These are phyloP conservation scores for Scenedesmus sp. DNA, from an alignment of 163 green algal genomes.

Conservation along the genomic window DNA sequence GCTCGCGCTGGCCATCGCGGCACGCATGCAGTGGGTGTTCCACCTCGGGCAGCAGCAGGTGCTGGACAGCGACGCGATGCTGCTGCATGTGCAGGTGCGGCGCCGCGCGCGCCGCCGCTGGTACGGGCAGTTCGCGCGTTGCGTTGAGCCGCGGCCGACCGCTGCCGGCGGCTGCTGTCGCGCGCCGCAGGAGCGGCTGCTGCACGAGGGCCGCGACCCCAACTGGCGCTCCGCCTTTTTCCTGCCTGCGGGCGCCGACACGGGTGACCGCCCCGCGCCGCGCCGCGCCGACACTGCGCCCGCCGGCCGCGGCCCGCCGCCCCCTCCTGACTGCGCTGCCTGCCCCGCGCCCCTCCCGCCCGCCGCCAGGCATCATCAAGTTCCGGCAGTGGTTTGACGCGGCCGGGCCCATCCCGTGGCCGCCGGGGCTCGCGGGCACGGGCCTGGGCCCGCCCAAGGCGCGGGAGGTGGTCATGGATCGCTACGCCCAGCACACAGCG, in stretches of 20 bases:
- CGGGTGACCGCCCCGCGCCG: constrained; percentile 10
- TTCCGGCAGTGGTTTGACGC: constrained; percentile 29
- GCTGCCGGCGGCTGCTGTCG: not conserved
- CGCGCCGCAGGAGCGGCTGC: constrained; percentile 31
- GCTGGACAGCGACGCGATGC: constrained; percentile 41
- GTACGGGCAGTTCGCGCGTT: no score
- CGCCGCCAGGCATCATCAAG: constrained; percentile 40
- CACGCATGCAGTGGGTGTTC: constrained; percentile 3
- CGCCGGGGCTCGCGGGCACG: not conserved
- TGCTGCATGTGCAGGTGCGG: constrained; percentile 45
- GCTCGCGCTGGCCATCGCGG: no score
- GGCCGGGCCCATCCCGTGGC: constrained; percentile 25
- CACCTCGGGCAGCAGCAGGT: constrained; percentile 43
- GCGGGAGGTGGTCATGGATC: constrained; percentile 38
- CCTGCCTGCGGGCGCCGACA: constrained; percentile 34
- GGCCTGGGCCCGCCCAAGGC: constrained; percentile 19
- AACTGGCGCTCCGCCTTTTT: constrained; percentile 35
- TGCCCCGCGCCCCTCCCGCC: not conserved
- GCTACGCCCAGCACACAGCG: constrained; percentile 21
- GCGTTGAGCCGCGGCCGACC: not conserved
- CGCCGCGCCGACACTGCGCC: not conserved
- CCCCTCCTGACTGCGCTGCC: no score
- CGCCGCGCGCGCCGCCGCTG: no score
- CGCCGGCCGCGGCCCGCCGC: not conserved
- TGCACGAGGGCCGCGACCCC: constrained; percentile 10